These are phyloP conservation scores for Fusarium mangiferae DNA, from an alignment of 2,329 filamentous ascomycete genomes.

Conservation along the genomic window DNA sequence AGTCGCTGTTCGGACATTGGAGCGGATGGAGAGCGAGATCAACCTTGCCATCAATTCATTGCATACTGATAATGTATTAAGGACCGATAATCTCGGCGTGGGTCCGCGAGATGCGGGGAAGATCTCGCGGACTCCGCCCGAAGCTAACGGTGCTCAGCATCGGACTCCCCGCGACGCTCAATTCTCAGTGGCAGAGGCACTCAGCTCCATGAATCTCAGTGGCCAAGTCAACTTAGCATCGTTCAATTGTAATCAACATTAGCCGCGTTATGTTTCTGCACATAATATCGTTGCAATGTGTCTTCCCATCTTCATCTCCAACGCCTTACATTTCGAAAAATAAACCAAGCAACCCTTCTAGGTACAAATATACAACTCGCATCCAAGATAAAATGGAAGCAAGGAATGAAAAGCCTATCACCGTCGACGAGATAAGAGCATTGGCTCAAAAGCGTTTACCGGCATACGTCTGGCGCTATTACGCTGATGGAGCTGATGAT, in stretches of 20 bases:
- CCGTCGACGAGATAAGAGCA: not conserved
- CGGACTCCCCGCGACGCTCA: not conserved
- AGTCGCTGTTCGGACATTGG: not conserved
- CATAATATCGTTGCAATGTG: fast-evolving
- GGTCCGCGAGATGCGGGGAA: not conserved
- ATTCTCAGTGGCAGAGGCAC: not conserved
- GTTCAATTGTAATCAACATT: too few species aligned
- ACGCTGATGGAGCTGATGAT: not conserved
- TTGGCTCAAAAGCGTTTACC: too few species aligned
- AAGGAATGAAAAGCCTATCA: fast-evolving
- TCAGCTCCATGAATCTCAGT: not conserved
- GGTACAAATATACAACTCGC: too few species aligned
- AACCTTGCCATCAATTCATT: not conserved
- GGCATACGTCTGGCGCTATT: not conserved
- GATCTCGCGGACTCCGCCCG: not conserved
- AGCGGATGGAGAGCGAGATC: not conserved
- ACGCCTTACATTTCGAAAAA: fast-evolving
- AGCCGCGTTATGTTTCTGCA: not conserved
- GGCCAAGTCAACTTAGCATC: not conserved
- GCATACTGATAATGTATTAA: not conserved
- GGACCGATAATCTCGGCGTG: not conserved
- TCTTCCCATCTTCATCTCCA: fast-evolving
- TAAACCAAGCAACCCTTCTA: too few species aligned
- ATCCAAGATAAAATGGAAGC: too few species aligned
- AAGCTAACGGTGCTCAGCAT: not conserved